Evolutionary conservation across 345 rosid species (phyloP), one percentile per base, ranked within the genome.

Genomic region (Xanthoceras sorbifolium): DNA sequence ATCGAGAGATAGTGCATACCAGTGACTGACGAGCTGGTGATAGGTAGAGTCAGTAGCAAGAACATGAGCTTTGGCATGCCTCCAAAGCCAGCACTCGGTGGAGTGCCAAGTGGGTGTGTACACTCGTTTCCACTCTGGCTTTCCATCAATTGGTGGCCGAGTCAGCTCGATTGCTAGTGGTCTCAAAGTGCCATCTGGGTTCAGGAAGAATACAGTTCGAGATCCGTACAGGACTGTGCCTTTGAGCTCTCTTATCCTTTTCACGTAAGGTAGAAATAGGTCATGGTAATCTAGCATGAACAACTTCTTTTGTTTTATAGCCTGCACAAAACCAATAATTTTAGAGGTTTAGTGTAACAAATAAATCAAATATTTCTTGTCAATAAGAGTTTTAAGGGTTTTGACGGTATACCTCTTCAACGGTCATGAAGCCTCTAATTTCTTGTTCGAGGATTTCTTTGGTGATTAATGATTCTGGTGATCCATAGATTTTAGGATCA

Each of bases 31-130:
- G 75, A 92, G 94, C 61, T 92, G 90, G 79, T 92, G 94, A 67
- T 87, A 80, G 44, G 86, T 85, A 18, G 91, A 82, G 9, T 92
- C 97, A 68, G 90, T 93, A 25, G 94, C 78, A 34, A 85, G 79
- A 15, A 69, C 91, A 72, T 92, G 97, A 42, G 89, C 83, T 80
- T 90, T 92, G 59, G 97, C 93, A 9, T 90, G 77, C 69, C 34
- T 85, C 97, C 94, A 92, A 0, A 89, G 86, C 97, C 94, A 90
- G 77, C 15, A n/a, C n/a, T 77, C 76, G 0, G 97, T 92, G 71
- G 91, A 67, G 77, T 82, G 64, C 76, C 59, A 76, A 5, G 77
- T 52, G 1, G 90, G 91, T 0, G 72, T 54, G 80, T 79, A 90
- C 20, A 85, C 93, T 59, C 84, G 61, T 79, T 75, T 88, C 94